Base-by-base conservation (phyloP, 2,329 filamentous ascomycete species). In the Colletotrichum sp. region DNA sequence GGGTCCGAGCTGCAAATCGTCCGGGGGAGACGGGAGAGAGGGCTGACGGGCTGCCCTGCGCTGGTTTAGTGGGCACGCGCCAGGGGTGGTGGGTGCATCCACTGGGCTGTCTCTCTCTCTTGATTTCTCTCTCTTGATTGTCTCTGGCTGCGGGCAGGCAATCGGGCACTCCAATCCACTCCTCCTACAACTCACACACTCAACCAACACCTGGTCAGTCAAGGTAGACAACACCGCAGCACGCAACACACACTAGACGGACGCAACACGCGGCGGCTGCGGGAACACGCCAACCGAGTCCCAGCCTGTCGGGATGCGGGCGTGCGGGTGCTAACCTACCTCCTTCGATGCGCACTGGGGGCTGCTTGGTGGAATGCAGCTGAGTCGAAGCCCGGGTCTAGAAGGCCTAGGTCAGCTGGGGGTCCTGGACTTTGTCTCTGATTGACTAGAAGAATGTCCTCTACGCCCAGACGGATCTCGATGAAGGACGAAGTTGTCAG, bases 281-380 rank as follows among this genome's bases (percentile, higher is more conserved):
- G 32, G 18, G 68, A 62, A 55, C 28, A 66, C 68, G 12, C 28
- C 21, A 49, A 70, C 55, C 62, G 69, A 64, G 28, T 72, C 21
- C 72, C 72, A 72, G 62, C 36, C 72, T 75, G 69, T 72, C 63
- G 72, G 63, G 69, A 72, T 75, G 30, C 67, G 65, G 71, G 71
- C 67, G 24, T 26, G 66, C n/a, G 70, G 70, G 49, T 59, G 32
- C 69, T n/a, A 60, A 24, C 44, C n/a, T 24, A 52, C 44, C 44
- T 4, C 44, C 44, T 52, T 24, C 39, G 1, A 3, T 52, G 1
- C 44, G 44, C 55, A 18, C 16, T n/a, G 55, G 24, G 55, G 8
- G 55, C 55, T 59, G 24, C 55, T 63, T 32, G 59, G 30, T 63
- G 62, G 72, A 75, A 75, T 39, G n/a, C 52, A 39, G 66, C 39